Evolutionary conservation across 352 stramenopile species (phyloP).

Genomic region (Phytopythium sindhum): DNA sequence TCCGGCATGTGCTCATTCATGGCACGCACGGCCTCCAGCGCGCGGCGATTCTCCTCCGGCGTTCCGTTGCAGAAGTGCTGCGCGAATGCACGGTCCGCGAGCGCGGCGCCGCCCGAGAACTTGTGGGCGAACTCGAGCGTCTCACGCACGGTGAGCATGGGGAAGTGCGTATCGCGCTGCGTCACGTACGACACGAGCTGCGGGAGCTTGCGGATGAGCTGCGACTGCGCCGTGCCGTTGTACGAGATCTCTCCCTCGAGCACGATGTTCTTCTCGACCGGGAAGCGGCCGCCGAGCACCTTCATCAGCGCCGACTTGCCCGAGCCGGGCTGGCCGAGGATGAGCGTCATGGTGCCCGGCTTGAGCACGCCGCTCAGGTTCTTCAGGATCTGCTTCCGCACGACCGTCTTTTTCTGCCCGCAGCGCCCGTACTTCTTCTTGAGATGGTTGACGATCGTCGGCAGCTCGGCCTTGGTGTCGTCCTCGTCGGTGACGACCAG

Average conservation of each 20-base stretch:
- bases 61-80: slow-evolving; percentile 13
- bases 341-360: slow-evolving; percentile 21
- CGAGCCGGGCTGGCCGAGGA: slow-evolving; percentile 13
- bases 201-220: slow-evolving; percentile 14
- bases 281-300: slow-evolving; percentile 20
- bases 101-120: slow-evolving; percentile 34
- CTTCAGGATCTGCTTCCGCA: slow-evolving; percentile 19
- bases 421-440: slow-evolving; percentile 17
- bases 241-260: slow-evolving; percentile 22
- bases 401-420: slow-evolving; percentile 15
- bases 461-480: slow-evolving; percentile 17
- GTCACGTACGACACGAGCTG: slow-evolving; percentile 31
- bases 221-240: slow-evolving; percentile 18
- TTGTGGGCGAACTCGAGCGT: slow-evolving; percentile 88
- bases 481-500: slow-evolving; percentile 13
- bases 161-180: slow-evolving; percentile 49
- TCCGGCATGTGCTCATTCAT: slow-evolving; percentile 16
- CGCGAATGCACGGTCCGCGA: slow-evolving; percentile 29
- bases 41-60: slow-evolving; percentile 12
- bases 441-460: slow-evolving; percentile 32
- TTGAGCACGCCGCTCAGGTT: slow-evolving; percentile 16
- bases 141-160: slow-evolving; percentile 40
- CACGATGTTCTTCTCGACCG: slow-evolving; percentile 14
- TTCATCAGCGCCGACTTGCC: slow-evolving; percentile 26
- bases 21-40: slow-evolving; percentile 8